Conservation (phyloP, 1,139 yeast species). For the Pichia sp. region DNA sequence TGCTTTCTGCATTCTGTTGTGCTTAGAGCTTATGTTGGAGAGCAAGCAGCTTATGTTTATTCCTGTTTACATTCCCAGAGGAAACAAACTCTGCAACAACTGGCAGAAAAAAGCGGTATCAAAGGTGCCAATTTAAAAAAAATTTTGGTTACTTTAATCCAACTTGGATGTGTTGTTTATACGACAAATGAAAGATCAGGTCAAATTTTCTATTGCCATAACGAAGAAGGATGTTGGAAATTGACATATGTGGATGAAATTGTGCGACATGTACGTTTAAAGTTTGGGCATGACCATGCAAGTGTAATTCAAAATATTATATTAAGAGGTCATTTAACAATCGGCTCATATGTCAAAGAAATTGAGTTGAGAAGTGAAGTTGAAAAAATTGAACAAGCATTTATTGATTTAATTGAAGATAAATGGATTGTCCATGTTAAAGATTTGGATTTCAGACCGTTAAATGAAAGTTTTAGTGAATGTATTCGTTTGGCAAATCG, state of each 20-base stretch:
- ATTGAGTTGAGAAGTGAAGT: constrained; percentile 17
- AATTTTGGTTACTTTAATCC: constrained; percentile 58
- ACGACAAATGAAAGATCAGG: constrained; percentile 20
- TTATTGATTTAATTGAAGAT: constrained; percentile 40
- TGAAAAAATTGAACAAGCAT: constrained; percentile 29
- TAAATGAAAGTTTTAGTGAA: constrained; percentile 8
- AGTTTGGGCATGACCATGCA: constrained; percentile 41
- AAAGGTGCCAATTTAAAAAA: constrained; percentile 40
- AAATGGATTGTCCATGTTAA: constrained; percentile 54
- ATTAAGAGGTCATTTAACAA: constrained; percentile 56
- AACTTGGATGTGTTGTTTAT: constrained; percentile 54
- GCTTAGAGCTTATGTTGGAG: constrained; percentile 55
- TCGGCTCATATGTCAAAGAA: constrained; percentile 47
- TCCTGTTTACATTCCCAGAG: constrained; percentile 56
- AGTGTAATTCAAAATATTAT: constrained; percentile 68
- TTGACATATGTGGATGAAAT: constrained; percentile 76
- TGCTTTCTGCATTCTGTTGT: constrained; percentile 51
- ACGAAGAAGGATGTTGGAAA: constrained; percentile 57
- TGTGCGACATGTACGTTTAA: constrained; percentile 44
- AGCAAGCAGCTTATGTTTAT: constrained; percentile 51
- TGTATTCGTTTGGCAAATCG: constrained; percentile 14
- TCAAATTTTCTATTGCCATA: constrained; percentile 46
- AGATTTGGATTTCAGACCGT: constrained; percentile 34
- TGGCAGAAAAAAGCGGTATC: constrained; percentile 10
- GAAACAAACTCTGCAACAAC: constrained; percentile 45